Conservation (phyloP, 139 green algal species). For the Tetradesmus lagerheimii region DNA sequence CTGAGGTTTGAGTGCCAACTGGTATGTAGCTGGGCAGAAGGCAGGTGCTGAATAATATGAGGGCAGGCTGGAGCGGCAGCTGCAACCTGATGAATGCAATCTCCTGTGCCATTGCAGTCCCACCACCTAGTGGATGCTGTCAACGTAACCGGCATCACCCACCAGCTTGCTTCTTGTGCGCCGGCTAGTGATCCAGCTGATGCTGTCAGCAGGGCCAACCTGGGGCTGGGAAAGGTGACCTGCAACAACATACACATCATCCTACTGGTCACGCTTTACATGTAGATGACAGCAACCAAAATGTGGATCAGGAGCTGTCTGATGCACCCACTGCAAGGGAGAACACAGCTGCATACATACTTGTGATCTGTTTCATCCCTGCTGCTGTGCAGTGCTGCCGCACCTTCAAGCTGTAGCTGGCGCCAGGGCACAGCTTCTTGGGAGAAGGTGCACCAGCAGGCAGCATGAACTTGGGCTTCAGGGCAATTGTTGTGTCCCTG, state of each 20-base stretch:
- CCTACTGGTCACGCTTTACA: no score
- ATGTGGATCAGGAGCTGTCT: no score
- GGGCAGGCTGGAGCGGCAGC: background rate
- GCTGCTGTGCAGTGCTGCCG: background rate
- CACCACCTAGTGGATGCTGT: background rate
- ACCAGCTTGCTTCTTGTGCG: background rate
- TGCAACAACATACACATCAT: background rate
- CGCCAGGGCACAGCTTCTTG: conserved; percentile 17
- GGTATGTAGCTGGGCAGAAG: no score
- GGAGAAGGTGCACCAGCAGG: background rate
- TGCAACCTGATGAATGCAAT: background rate
- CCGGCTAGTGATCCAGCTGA: background rate
- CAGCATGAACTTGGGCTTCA: background rate
- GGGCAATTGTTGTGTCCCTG: conserved; percentile 1
- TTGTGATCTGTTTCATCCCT: background rate
- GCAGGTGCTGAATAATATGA: no score
- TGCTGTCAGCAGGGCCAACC: background rate
- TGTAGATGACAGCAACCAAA: no score
- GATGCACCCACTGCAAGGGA: no score
- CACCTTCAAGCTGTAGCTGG: conserved; percentile 14
- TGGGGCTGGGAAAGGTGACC: background rate
- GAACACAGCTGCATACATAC: background rate
- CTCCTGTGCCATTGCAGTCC: background rate
- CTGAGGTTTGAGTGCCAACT: no score
- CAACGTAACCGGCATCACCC: background rate